Base-by-base conservation (phyloP, 2,329 filamentous ascomycete species). In the Penicillium sp. region DNA sequence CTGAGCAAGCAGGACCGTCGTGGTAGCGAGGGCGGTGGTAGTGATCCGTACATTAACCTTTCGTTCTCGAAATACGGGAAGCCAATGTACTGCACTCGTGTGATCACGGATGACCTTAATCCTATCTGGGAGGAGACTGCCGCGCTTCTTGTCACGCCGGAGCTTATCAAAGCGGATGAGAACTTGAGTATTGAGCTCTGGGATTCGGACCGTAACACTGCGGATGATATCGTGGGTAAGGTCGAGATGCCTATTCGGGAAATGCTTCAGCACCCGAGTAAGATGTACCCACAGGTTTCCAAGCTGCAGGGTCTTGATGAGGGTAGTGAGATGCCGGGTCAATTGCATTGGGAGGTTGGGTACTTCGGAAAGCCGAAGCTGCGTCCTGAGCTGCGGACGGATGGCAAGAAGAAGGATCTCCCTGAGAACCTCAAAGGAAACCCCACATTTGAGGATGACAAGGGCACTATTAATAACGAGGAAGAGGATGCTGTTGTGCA, bases 11-110 rank as follows among this genome's bases (percentile, higher is more conserved):
- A 97, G 71, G 95, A 99, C 71, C 81, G 77, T 52, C 87, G 90
- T 57, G 93, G 92, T 42, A 93, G 87, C 68, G 84, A 88, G 52
- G 90, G 91, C 19, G 93, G 95, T 33, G 93, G 93, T 45, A 96
- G 90, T 50, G 95, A 99, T 66, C 92, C 93, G 0, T 98, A 98
- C 74, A 96, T 98, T 71, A 97, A 93, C 31, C 83, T 98, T 35
- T 89, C 90, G 42, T 98, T 96, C 80, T 96, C 91, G 68, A 97
- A 98, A 74, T 98, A 97, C 66, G 90, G 90, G 55, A 99, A 99
- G 77, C 93, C 93, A 1, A 96, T 96, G 85, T 98, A 96, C 76
- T 97, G 93, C 75, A 98, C 95, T 1, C 87, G 95, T 48, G 93
- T 98, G 51, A 97, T 98, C 62, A 91, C 93, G 52, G 93, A 98